Evolutionary conservation across 169 alveolate genomes (phyloP), one percentile per base, ranked within the genome.

Genomic region (Eimeria falciformis): DNA sequence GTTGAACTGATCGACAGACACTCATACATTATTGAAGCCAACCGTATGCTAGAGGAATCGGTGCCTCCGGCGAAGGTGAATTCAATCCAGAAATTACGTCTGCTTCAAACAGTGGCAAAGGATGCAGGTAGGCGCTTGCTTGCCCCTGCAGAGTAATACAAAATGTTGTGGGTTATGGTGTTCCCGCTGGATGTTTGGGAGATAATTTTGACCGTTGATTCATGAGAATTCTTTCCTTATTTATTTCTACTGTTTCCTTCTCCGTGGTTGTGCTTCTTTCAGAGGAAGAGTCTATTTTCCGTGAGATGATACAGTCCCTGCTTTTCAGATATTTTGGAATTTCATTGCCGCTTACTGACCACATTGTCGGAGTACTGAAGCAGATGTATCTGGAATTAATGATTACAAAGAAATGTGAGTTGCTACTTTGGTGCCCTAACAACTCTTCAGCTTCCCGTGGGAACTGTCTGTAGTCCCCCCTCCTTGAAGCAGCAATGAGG

Each of bases 1-100:
- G 58, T 18, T 2, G 83, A 73, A 73, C 43, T 73, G 27, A 56
- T 29, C 5, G 83, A 73, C 27, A 73, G 37, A 43, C 43, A 73
- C 37, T 40, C 23, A 5, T 6, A 9, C 27, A 2, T 40, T 40
- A 56, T 73, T 40, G 83, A 37, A 5, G 83, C 83, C 14, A 56
- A 27, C 2, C 37, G 83, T 6, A 9, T 2, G 33, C 33, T 73
- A 25, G 83, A 53, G 9, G 18, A 53, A 37, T 18, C 62, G 18
- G 58, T 17, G 27, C 47, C 27, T 14, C 37, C 62, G n/a, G 43
- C n/a, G 7, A n/a, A 73, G n/a, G 27, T 73, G 58, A 73, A 37
- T 6, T 37, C 83, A 21, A 18, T 73, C n/a, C 18, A 27, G 0
- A 11, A 25, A 9, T 27, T 73, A 5, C 55, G 83, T 6, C 55